Base-by-base conservation (phyloP, 495 filamentous ascomycete genomes). In the Halenospora varia region DNA sequence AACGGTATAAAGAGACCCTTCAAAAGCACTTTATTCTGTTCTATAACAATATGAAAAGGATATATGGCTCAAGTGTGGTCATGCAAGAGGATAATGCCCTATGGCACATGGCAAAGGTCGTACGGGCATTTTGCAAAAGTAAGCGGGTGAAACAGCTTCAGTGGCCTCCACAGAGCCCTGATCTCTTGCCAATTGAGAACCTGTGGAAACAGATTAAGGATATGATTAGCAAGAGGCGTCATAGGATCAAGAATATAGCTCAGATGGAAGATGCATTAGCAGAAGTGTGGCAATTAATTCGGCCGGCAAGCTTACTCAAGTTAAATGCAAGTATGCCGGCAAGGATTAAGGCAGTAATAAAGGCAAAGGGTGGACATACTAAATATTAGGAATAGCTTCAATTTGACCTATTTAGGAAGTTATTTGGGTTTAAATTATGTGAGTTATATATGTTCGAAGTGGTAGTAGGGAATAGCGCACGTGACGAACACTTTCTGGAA, bases 51-150 rank as follows among this genome's bases (percentile, higher is more conserved):
- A 46, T 46, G 42, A n/a, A n/a, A 46, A n/a, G 42, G 19, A 46
- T 8, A 8, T 46, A 46, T n/a, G 42, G 42, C 6, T 4, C 4
- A 4, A 8, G 17, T 4, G 42, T 46, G 8, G 42, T 53, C 3
- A 53, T 53, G 25, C 25, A 53, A 53, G 42, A 46, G n/a, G 50
- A 53, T 41, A 40, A 40, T 35, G 50, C 50, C 10, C 26, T 25
- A 11, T 23, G 17, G 15, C 25, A 53, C 19, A 35, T 4, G 9
- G 26, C 50, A 3, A 4, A 20, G 10, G 40, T 39, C 10, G 18
- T 53, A 3, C 4, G 10, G 3, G 19, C 39, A n/a, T 53, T 8
- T 25, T 41, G 39, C 3, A 18, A 13, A 3, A 35, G 13, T 13
- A 35, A 35, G 29, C 29, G 29, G 29, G 29, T 35, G 13, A 35